Evolutionary conservation across 208 protist species (phyloP).

Genomic region (Wallacemonas rigidus): DNA sequence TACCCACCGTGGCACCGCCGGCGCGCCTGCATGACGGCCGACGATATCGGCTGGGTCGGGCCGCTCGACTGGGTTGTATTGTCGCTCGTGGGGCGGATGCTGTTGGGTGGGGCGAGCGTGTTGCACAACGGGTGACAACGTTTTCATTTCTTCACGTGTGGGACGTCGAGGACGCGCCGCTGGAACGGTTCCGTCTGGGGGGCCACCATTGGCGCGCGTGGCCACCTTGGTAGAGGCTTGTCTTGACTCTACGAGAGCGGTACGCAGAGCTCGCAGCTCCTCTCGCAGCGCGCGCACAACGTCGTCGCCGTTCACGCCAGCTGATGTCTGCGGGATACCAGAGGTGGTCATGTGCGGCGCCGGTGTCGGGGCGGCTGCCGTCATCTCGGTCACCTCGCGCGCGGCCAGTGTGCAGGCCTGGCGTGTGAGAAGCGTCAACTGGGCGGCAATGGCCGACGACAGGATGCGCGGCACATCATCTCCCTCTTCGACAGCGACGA

Average conservation of each 20-base stretch:
- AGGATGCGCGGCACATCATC: constrained; percentile 26
- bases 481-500: constrained; percentile 29
- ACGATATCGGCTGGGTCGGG: too few species aligned
- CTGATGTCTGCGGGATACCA: too few species aligned
- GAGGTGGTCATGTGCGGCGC: not conserved
- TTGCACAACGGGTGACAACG: too few species aligned
- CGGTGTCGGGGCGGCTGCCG: constrained; percentile 1
- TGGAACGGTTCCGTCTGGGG: too few species aligned
- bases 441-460: constrained; percentile 17
- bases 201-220: too few species aligned
- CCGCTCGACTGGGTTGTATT: too few species aligned
- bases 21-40: too few species aligned
- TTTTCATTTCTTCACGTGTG: too few species aligned
- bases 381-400: constrained; percentile 1
- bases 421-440: constrained; percentile 17
- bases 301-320: constrained; percentile 19
- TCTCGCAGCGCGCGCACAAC: constrained; percentile 27
- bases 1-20: not conserved
- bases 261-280: constrained; percentile 27
- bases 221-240: too few species aligned
- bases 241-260: constrained; percentile 3
- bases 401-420: constrained; percentile 12
- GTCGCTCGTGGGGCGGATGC: too few species aligned
- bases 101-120: too few species aligned
- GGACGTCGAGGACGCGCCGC: too few species aligned